These are phyloP conservation scores for Ustilago bromivora DNA, from an alignment of 1,284 basidiomycete species.

Conservation along the genomic window DNA sequence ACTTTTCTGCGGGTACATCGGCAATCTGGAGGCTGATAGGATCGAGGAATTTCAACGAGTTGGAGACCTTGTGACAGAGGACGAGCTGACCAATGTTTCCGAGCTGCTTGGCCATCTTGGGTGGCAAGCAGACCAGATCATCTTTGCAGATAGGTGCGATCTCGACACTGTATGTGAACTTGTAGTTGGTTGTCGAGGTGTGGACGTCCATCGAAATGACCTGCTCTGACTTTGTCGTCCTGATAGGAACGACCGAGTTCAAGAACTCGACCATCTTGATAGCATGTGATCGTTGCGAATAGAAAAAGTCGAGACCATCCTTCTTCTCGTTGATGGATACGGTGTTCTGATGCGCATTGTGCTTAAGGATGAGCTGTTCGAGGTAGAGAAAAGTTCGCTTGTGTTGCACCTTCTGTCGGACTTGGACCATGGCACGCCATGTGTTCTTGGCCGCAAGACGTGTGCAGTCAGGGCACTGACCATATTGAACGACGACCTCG, in stretches of 20 bases:
- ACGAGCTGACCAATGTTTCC: constrained; percentile 89
- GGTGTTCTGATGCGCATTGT: constrained; percentile 96
- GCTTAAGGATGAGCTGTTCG: constrained; percentile 96
- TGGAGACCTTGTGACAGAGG: constrained; percentile 89
- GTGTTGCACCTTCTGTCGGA: constrained; percentile 88
- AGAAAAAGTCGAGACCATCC: constrained; percentile 98
- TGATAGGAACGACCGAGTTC: constrained; percentile 84
- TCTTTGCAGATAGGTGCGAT: constrained; percentile 98
- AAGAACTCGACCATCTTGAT: constrained; percentile 99
- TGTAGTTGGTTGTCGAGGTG: constrained; percentile 92
- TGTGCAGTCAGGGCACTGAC: constrained; percentile 94
- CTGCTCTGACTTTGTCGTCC: constrained; percentile 91
- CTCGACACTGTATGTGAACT: constrained; percentile 97
- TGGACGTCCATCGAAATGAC: constrained; percentile 93
- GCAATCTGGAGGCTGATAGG: constrained; percentile 84
- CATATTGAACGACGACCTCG: constrained; percentile 93
- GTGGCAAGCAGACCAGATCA: constrained; percentile 90
- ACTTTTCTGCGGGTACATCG: constrained; percentile 84
- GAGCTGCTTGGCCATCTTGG: constrained; percentile 82
- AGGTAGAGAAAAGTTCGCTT: constrained; percentile 98
- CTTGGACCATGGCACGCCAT: constrained; percentile 96
- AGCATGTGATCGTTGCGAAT: constrained; percentile 87
- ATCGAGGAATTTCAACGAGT: constrained; percentile 90
- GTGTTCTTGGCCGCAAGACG: constrained; percentile 97
- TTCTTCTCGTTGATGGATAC: constrained; percentile 90